Evolutionary conservation across 495 filamentous ascomycete species (phyloP), one percentile per base, ranked within the genome.

Genomic region (Evernia prunastri): DNA sequence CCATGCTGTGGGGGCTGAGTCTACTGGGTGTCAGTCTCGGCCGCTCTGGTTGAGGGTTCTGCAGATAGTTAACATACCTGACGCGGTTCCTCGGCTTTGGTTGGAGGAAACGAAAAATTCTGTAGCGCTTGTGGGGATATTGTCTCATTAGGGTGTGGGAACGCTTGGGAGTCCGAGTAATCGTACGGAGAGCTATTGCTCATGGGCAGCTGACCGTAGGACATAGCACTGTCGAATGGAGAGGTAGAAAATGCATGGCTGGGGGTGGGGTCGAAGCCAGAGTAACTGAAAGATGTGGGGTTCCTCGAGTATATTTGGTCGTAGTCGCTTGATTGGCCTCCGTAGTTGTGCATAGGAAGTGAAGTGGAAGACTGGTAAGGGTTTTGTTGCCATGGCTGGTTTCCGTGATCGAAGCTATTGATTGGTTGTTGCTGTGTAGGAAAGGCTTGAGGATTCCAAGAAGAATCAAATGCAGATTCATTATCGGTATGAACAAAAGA

Each of bases 41-140:
- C 27, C 2, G 8, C 1, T 7, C 12, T 8, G 39, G 36, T 20
- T 10, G 23, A 18, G 37, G 0, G 6, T 17, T 20, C 29, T 53
- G 15, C n/a, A 27, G 61, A 9, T 8, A 8, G 13, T 10, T n/a
- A 23, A 58, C 63, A 58, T 59, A 68, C 66, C 36, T 65, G 53
- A 37, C 59, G 58, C 25, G 35, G 37, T 31, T 60, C 58, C 31
- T 68, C 63, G n/a, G 56, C 11, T 18, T 45, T 35, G 17, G 66
- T 23, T 29, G 61, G 39, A 39, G 62, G 12, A 23, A 65, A 61
- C 20, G 69, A 56, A 62, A 66, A 64, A 43, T 64, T 66, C 51
- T 69, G 65, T 27, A 71, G 54, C 29, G 69, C 69, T 59, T 70
- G 68, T 1, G 69, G 69, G 20, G 69, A 71, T 25, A 71, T 69